A percentile compares a stretch with the other conserved stretches of the same genome.
Evolutionary conservation across 2,329 filamentous ascomycete species (phyloP).

Genomic region (Sporothrix humicola): DNA sequence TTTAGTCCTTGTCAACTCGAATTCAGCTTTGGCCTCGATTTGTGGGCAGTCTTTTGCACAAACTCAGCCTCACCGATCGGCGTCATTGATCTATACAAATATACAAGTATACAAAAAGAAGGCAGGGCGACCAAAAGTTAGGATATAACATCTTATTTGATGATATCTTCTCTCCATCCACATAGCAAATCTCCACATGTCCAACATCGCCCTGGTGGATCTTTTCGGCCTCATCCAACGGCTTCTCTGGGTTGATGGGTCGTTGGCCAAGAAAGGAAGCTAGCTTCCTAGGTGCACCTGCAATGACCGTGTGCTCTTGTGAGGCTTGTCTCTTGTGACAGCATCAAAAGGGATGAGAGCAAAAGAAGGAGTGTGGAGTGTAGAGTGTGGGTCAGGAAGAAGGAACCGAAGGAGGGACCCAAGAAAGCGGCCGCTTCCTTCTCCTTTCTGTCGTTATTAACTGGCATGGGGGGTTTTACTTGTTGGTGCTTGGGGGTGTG

Average conservation of each 20-base stretch:
- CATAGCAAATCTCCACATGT: not conserved
- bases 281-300: not conserved
- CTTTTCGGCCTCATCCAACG: conserved; percentile 1
- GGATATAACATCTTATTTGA: not conserved
- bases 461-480: no score
- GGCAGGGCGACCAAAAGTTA: not conserved
- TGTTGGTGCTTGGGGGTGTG: not conserved
- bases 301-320: not conserved
- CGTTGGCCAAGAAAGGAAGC: conserved; percentile 9
- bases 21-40: not conserved
- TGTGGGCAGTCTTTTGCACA: not conserved
- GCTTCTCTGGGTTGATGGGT: not conserved
- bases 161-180: not conserved
- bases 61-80: not conserved
- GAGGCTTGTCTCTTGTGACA: not conserved
- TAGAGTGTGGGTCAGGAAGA: no score
- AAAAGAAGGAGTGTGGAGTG: not conserved
- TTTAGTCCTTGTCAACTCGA: not conserved
- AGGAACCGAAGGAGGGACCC: conserved; percentile 21
- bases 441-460: not conserved
- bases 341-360: not conserved
- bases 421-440: conserved; percentile 26
- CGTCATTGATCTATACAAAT: not conserved
- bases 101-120: no score
- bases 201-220: not conserved